A percentile compares a stretch with the other conserved stretches of the same genome.
phyloP scores from a whole-genome alignment of 2,329 filamentous ascomycete species.

The Epichloe uncinata region DNA sequence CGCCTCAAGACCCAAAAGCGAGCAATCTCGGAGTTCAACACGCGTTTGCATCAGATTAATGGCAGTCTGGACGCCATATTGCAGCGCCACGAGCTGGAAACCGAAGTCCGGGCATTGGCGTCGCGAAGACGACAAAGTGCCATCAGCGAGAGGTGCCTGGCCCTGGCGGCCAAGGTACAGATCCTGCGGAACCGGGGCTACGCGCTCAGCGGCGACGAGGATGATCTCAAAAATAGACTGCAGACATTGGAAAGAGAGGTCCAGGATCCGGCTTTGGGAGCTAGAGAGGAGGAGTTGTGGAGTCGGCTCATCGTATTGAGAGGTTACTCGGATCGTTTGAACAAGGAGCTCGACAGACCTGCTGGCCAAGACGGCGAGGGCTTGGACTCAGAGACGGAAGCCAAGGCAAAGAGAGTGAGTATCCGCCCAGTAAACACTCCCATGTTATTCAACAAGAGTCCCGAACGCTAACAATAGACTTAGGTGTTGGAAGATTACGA shows the following conservation, averaged over 20 bases:
- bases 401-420: constrained; percentile 60
- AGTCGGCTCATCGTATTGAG: constrained; percentile 63
- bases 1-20: constrained; percentile 60
- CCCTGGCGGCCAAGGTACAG: constrained; percentile 67
- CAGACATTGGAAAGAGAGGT: constrained; percentile 54
- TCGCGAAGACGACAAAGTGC: constrained; percentile 60
- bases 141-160: constrained; percentile 58
- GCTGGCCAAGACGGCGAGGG: constrained; percentile 41
- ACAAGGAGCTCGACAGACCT: constrained; percentile 59
- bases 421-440: background rate
- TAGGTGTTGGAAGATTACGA: constrained; percentile 73
- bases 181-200: constrained; percentile 72
- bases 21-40: constrained; percentile 56
- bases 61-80: constrained; percentile 57
- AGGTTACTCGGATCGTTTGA: constrained; percentile 58
- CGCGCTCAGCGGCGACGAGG: constrained; percentile 65
- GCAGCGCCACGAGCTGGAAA: constrained; percentile 62
- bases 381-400: constrained; percentile 56
- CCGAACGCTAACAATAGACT: background rate
- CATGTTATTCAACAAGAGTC: background rate
- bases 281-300: constrained; percentile 75
- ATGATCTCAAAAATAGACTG: constrained; percentile 62
- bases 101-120: constrained; percentile 59
- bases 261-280: constrained; percentile 60
- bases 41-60: constrained; percentile 68